These are phyloP conservation scores for Suhomyces tanzawaensis DNA, from an alignment of 805 yeast species.

Conservation along the genomic window DNA sequence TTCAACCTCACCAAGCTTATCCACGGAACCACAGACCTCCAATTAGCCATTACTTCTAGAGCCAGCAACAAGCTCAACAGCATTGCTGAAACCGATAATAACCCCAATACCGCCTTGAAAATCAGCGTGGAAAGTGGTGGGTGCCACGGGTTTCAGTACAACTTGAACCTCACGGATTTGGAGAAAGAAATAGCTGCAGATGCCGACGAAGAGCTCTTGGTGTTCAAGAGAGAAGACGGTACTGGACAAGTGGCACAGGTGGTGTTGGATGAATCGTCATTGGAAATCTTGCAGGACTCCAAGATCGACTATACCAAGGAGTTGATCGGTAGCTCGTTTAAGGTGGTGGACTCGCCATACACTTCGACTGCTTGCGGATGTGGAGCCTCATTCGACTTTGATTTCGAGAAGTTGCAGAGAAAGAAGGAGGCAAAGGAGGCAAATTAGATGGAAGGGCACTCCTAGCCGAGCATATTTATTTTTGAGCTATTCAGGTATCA, in stretches of 20 bases:
- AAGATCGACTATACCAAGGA: constrained; percentile 88
- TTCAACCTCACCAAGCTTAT: constrained; percentile 33
- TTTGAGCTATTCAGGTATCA: too few species aligned
- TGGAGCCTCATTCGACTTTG: constrained; percentile 47
- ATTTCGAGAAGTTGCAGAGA: constrained; percentile 40
- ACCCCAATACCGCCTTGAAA: constrained; percentile 62
- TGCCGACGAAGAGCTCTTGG: constrained; percentile 37
- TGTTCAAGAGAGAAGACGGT: constrained; percentile 61
- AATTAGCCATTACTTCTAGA: constrained; percentile 45
- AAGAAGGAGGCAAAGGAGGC: constrained; percentile 11
- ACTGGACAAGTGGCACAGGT: constrained; percentile 49
- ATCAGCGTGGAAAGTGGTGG: constrained; percentile 93
- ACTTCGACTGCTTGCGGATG: constrained; percentile 55
- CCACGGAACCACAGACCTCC: constrained; percentile 35
- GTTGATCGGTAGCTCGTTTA: constrained; percentile 91
- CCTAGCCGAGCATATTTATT: too few species aligned
- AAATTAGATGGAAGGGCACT: too few species aligned
- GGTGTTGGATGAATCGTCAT: constrained; percentile 74
- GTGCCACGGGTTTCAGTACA: constrained; percentile 96
- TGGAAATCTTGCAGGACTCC: constrained; percentile 79
- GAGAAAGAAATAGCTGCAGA: constrained; percentile 30
- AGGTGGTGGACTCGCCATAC: constrained; percentile 85
- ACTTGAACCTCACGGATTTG: constrained; percentile 57
- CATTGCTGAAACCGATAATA: constrained; percentile 52
- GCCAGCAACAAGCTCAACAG: constrained; percentile 53